A percentile compares a stretch with the other conserved stretches of the same genome.
phyloP scores from a whole-genome alignment of 2,329 filamentous ascomycete genomes.

The Xylariomycetidae sp. region DNA sequence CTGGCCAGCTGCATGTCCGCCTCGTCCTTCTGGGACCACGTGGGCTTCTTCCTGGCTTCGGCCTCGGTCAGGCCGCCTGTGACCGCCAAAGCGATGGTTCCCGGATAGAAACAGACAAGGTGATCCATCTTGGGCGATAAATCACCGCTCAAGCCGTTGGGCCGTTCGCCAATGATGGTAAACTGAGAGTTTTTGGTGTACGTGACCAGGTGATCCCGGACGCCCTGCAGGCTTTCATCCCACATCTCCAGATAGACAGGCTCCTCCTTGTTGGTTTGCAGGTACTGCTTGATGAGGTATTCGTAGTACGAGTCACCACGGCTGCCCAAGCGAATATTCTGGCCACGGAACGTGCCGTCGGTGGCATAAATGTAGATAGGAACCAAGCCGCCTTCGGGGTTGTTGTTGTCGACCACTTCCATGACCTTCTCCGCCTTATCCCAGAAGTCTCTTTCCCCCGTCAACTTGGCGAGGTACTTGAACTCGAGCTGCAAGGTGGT shows the following conservation, averaged over 20 bases:
- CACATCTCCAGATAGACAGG: constrained; percentile 87
- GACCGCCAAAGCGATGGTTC: constrained; percentile 83
- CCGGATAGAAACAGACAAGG: constrained; percentile 93
- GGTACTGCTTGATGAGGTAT: constrained; percentile 96
- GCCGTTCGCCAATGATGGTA: constrained; percentile 86
- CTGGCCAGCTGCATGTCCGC: constrained; percentile 81
- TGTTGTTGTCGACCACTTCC: constrained; percentile 79
- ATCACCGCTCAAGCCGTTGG: constrained; percentile 58
- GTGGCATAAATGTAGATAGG: constrained; percentile 86
- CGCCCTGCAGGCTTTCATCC: constrained; percentile 75
- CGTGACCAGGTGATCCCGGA: constrained; percentile 87
- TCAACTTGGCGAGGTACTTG: constrained; percentile 93
- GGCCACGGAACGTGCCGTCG: constrained; percentile 70
- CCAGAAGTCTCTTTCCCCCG: constrained; percentile 90
- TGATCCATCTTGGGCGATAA: constrained; percentile 95
- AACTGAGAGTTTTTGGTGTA: constrained; percentile 76
- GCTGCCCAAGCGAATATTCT: constrained; percentile 87
- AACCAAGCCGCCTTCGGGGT: constrained; percentile 71
- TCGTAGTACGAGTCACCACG: constrained; percentile 98
- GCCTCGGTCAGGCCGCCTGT: constrained; percentile 73
- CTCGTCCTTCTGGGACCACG: constrained; percentile 75
- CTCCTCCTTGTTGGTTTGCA: constrained; percentile 86
- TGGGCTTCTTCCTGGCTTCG: constrained; percentile 64
- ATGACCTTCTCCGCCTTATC: constrained; percentile 87
- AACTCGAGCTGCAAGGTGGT: constrained; percentile 91